Evolutionary conservation across 2,329 filamentous ascomycete genomes (phyloP).

Genomic region (Colletotrichum tropicale): DNA sequence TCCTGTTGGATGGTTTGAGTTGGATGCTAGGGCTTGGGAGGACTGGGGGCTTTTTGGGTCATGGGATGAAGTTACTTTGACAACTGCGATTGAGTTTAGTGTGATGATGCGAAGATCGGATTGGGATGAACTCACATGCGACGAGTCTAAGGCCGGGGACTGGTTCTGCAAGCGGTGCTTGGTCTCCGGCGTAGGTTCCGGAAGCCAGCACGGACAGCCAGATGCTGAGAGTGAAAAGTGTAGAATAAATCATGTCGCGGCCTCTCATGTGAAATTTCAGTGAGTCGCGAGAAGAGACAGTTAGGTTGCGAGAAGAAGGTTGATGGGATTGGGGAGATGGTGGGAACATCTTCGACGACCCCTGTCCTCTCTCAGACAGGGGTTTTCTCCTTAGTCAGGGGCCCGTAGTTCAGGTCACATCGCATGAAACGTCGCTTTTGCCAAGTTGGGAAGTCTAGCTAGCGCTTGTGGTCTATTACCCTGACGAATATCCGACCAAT

Average conservation of each 20-base stretch:
- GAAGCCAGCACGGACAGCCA: background rate
- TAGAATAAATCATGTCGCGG: background rate
- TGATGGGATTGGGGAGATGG: background rate
- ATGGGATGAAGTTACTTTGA: background rate
- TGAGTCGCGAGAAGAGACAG: background rate
- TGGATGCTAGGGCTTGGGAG: background rate
- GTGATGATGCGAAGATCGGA: background rate
- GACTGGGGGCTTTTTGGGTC: background rate
- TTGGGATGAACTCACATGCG: constrained; percentile 1
- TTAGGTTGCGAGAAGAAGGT: background rate
- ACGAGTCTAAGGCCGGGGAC: background rate
- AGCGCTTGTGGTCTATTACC: background rate
- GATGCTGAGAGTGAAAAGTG: background rate
- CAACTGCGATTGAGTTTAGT: background rate
- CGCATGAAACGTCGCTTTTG: background rate
- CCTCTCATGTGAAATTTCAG: background rate
- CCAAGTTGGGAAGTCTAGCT: background rate
- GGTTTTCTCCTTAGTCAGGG: background rate
- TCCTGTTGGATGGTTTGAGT: background rate
- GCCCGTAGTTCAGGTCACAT: background rate
- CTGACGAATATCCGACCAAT: background rate
- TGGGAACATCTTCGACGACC: background rate
- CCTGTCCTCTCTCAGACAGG: background rate
- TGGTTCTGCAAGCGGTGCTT: background rate
- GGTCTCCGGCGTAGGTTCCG: background rate